phyloP scores from a whole-genome alignment of 2,329 filamentous ascomycete species.

The Ceratocystis cubensis region DNA sequence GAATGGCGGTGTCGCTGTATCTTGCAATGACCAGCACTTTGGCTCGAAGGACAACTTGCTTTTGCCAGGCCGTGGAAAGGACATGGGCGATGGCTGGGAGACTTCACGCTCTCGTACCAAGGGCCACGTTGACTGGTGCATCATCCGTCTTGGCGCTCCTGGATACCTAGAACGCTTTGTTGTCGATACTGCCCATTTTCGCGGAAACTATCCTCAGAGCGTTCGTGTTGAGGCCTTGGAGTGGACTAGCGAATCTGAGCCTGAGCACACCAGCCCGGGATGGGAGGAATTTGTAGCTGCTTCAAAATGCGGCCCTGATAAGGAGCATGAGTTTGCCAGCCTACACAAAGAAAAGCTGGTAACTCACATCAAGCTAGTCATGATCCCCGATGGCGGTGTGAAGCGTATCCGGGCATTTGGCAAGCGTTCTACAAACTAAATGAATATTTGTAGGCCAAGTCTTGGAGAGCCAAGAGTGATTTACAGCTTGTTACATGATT shows the following conservation, averaged over 20 bases:
- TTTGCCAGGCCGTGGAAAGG: constrained; percentile 63
- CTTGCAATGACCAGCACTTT: constrained; percentile 75
- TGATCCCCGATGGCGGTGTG: constrained; percentile 86
- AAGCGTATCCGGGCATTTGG: constrained; percentile 63
- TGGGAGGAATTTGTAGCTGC: constrained; percentile 57
- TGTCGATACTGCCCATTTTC: constrained; percentile 70
- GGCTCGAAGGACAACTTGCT: constrained; percentile 69
- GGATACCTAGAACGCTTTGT: constrained; percentile 54
- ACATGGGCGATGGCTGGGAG: constrained; percentile 87
- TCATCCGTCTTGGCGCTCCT: constrained; percentile 57
- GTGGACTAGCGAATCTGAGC: constrained; percentile 43
- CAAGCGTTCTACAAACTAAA: constrained; percentile 25
- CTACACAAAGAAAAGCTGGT: constrained; percentile 47
- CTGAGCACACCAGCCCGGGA: constrained; percentile 41
- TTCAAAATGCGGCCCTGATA: constrained; percentile 58
- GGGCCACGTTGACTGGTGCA: constrained; percentile 68
- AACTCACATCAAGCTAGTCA: constrained; percentile 79
- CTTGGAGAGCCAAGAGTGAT: no score
- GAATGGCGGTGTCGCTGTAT: constrained; percentile 63
- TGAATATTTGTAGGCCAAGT: background rate
- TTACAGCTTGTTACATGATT: background rate
- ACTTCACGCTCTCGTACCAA: constrained; percentile 60
- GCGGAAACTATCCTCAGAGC: constrained; percentile 72
- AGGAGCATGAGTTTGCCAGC: constrained; percentile 54
- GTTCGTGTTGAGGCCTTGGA: constrained; percentile 53